Evolutionary conservation across 441 rosid genomes (phyloP), one percentile per base, ranked within the genome.

Genomic region (Euphorbia celastroides): DNA sequence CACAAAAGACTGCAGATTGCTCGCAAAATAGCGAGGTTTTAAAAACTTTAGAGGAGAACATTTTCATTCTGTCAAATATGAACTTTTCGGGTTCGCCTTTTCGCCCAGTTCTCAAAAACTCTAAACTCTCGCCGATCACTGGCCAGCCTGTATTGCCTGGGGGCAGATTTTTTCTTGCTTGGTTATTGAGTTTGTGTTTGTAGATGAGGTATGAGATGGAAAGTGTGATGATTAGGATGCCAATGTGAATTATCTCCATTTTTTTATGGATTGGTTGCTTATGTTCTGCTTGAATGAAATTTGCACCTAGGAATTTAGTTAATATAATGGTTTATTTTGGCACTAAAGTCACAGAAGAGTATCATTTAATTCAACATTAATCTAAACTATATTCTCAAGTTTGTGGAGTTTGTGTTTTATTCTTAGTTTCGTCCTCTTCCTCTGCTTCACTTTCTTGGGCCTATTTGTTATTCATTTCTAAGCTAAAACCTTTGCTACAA

Each of bases 131-230:
- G 0, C 81, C 79, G 1, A 81, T 7, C 36, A 81, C 1, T 0
- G 85, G 82, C 65, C 67, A 70, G 1, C 84, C 82, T 1, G 19
- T 60, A 20, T 28, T 71, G 5, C 83, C 80, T 0, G 83, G 83
- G 0, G 74, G 86, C 54, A 79, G 78, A 17, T 61, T 64, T 10
- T 51, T 7, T 44, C 26, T 20, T 26, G 65, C 56, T 51, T 20
- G 26, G 26, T 12, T 26, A 5, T 51, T 30, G 44, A 57, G 10
- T 59, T 76, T 76, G n/a, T 20, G 52, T 7, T 23, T 52, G 68
- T 19, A 62, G 56, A 55, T 34, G 9, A 73, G 28, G 67, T 66
- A 63, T 48, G 65, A 20, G 50, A 75, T 3, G 26, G 34, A 44
- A 2, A 67, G 27, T 5, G 75, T 52, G 22, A 67, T 10, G 26